phyloP scores from a whole-genome alignment of 805 yeast species.

The Starmerella tilneyi region DNA sequence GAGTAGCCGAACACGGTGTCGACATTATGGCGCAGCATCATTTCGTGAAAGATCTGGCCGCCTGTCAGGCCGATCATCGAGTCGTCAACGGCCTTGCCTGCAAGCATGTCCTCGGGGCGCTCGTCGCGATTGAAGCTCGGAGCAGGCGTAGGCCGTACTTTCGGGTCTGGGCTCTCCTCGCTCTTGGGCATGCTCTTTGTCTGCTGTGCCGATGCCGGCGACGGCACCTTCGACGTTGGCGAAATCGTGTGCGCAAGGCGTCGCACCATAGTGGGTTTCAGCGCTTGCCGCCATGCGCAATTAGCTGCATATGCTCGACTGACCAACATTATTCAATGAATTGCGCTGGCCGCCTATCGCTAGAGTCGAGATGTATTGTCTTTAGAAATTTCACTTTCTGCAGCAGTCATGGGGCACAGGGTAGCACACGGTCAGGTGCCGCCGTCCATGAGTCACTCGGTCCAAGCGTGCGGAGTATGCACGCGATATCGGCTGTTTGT shows the following conservation, averaged over 20 bases:
- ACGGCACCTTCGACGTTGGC: constrained; percentile 17
- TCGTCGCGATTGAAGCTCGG: constrained; percentile 30
- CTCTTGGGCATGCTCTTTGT: constrained; percentile 17
- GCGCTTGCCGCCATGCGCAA: constrained; percentile 5
- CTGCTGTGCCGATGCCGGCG: constrained; percentile 6
- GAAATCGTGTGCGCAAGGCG: constrained; percentile 19
- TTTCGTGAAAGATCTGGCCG: constrained; percentile 96
- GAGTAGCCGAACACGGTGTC: constrained; percentile 97
- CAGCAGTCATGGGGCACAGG: neutral
- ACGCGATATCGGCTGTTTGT: no score
- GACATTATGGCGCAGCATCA: constrained; percentile 94
- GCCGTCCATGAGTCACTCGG: constrained; percentile 4
- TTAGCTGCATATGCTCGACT: constrained; percentile 4
- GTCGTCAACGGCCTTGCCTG: constrained; percentile 35
- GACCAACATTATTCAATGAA: neutral
- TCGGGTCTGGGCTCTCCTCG: constrained; percentile 2
- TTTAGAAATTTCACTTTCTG: constrained; percentile 5
- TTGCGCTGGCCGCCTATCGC: neutral
- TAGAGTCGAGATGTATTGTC: neutral
- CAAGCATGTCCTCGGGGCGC: constrained; percentile 5
- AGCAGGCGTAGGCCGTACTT: constrained; percentile 31
- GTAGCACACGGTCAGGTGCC: neutral
- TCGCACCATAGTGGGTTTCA: neutral
- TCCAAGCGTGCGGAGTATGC: no score
- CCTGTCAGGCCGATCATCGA: constrained; percentile 95